Conservation (phyloP, 768 basidiomycete species). For the Melanogaster broomeanus region DNA sequence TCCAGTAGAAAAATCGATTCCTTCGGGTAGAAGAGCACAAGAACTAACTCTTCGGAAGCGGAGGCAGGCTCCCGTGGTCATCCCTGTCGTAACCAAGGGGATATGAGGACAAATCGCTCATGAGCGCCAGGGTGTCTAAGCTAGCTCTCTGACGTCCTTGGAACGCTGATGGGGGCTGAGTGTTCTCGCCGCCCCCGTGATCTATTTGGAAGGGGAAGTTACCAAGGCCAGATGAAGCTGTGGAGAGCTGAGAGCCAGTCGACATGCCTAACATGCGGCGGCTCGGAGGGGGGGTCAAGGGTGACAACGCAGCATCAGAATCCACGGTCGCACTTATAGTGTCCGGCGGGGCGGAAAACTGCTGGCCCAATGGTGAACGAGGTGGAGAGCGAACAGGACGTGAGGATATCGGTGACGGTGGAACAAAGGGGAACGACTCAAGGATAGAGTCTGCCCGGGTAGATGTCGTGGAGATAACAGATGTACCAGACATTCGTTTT, state of each 20-base stretch:
- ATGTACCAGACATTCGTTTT: slow-evolving; percentile 63
- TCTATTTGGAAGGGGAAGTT: slow-evolving; percentile 90
- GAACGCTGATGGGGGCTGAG: slow-evolving; percentile 36
- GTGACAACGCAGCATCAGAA: slow-evolving; percentile 35
- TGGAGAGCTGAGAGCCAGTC: slow-evolving; percentile 74
- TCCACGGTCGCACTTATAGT: slow-evolving; percentile 22
- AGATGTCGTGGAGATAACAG: slow-evolving; percentile 65
- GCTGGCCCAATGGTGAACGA: slow-evolving; percentile 69
- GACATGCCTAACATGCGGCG: slow-evolving; percentile 70
- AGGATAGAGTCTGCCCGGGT: slow-evolving; percentile 82
- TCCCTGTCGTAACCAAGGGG: slow-evolving; percentile 70
- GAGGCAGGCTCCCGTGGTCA: slow-evolving; percentile 26
- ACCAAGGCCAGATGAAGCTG: slow-evolving; percentile 77
- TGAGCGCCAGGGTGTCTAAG: slow-evolving; percentile 81
- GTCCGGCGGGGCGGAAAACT: slow-evolving; percentile 38
- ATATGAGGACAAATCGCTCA: slow-evolving; percentile 81
- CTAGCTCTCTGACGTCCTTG: slow-evolving; percentile 69
- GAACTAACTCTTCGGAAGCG: slow-evolving; percentile 27
- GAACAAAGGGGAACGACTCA: slow-evolving; percentile 87
- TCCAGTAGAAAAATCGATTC: slow-evolving; percentile 5
- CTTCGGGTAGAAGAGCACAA: background rate
- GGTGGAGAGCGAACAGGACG: slow-evolving; percentile 74
- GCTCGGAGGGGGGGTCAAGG: slow-evolving; percentile 51
- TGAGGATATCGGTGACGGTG: slow-evolving; percentile 87
- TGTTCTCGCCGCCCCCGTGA: slow-evolving; percentile 46